Conservation (phyloP, 192 early-diverging fungal genomes). For the Geosiphon pyriformis region DNA sequence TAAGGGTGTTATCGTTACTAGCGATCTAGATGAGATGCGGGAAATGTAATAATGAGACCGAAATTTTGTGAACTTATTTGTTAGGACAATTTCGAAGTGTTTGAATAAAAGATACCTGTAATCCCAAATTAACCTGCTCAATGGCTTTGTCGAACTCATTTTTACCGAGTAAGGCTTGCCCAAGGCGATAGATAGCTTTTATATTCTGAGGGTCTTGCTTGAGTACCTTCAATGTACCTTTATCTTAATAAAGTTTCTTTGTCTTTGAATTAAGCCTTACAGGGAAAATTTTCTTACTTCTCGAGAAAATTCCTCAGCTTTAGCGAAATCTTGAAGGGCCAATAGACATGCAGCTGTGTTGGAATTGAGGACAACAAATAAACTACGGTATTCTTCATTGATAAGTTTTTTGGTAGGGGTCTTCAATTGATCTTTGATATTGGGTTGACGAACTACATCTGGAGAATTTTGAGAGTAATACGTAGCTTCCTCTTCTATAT, state of each 20-base stretch:
- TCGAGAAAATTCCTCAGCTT: constrained; percentile 29
- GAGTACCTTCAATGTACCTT: constrained; percentile 23
- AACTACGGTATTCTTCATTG: not conserved
- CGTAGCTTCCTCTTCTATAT: not conserved
- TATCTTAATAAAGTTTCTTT: not conserved
- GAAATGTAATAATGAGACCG: not conserved
- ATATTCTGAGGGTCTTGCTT: constrained; percentile 31
- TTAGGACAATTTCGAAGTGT: not conserved
- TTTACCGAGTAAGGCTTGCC: constrained; percentile 37
- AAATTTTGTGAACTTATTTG: not conserved
- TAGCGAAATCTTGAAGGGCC: constrained; percentile 4
- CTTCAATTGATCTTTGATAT: too few species aligned
- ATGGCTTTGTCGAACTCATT: constrained; percentile 40
- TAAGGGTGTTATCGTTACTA: not conserved
- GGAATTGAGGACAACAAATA: not conserved
- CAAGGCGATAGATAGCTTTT: constrained; percentile 39
- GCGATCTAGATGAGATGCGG: not conserved
- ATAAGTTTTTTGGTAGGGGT: not conserved
- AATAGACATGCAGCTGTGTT: constrained; percentile 16
- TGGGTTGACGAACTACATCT: not conserved
- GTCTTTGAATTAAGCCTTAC: not conserved
- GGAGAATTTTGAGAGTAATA: not conserved
- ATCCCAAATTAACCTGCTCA: constrained; percentile 26
- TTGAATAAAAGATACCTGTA: constrained; percentile 22
- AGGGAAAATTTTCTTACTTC: constrained; percentile 9